Conservation (phyloP, 495 filamentous ascomycete species). For the Aspergillus heteromorphus region DNA sequence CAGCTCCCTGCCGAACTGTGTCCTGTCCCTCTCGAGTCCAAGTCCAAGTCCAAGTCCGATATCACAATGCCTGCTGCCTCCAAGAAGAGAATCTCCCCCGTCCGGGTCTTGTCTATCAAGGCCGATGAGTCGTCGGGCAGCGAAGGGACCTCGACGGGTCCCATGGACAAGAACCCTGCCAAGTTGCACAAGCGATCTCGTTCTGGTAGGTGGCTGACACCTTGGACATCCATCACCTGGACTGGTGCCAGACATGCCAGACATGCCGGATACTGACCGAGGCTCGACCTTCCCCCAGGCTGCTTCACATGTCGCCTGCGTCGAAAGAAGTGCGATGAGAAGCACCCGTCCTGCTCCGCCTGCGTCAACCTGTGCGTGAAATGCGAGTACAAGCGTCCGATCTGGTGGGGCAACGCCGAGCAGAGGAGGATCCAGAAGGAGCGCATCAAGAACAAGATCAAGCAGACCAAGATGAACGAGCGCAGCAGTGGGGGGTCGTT, state of each 20-base stretch:
- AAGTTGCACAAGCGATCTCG: slow-evolving; percentile 92
- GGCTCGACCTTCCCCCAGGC: slow-evolving; percentile 45
- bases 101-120: slow-evolving; percentile 8
- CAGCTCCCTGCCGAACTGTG: slow-evolving; percentile 10
- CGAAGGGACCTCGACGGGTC: slow-evolving; percentile 13
- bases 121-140: slow-evolving; percentile 12
- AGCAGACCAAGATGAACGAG: slow-evolving; percentile 89
- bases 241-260: too few species aligned
- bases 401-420: slow-evolving; percentile 95
- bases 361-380: slow-evolving; percentile 80
- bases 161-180: slow-evolving; percentile 54
- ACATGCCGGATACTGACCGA: background rate
- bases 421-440: slow-evolving; percentile 84
- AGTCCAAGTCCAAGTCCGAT: background rate
- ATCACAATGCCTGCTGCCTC: slow-evolving; percentile 19
- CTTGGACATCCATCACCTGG: background rate
- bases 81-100: slow-evolving; percentile 16
- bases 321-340: slow-evolving; percentile 97
- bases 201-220: slow-evolving; percentile 71
- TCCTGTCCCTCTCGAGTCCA: slow-evolving; percentile 8
- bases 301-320: slow-evolving; percentile 96
- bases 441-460: slow-evolving; percentile 92
- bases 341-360: slow-evolving; percentile 75
- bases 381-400: slow-evolving; percentile 94
- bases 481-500: slow-evolving; percentile 59